These are phyloP conservation scores for Thelephora aurantiotincta DNA, from an alignment of 768 basidiomycete species.

Conservation along the genomic window DNA sequence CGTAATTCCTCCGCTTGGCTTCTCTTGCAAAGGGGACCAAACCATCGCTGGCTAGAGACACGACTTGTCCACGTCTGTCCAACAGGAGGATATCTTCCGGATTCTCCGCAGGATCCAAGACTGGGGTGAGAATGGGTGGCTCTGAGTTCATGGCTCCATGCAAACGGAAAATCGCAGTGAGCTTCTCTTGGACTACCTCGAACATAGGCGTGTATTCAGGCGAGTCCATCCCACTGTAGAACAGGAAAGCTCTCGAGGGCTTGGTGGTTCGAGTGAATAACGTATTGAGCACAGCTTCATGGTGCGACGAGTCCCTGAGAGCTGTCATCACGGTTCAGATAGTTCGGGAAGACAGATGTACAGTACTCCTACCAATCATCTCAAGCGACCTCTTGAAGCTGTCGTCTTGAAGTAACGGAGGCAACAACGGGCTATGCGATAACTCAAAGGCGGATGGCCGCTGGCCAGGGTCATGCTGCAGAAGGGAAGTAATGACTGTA, in stretches of 20 bases:
- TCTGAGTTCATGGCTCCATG: constrained; percentile 87
- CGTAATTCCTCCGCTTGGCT: constrained; percentile 51
- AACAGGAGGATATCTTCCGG: constrained; percentile 50
- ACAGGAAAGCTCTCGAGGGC: constrained; percentile 52
- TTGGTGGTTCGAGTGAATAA: constrained; percentile 65
- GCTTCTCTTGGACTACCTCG: constrained; percentile 61
- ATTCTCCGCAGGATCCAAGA: constrained; percentile 46
- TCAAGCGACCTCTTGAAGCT: constrained; percentile 69
- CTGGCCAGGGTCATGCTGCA: constrained; percentile 67
- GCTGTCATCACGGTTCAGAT: constrained; percentile 23
- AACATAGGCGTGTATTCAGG: constrained; percentile 61
- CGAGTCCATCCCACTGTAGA: constrained; percentile 54
- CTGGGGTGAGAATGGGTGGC: constrained; percentile 72
- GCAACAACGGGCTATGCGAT: constrained; percentile 65
- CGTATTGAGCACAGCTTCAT: constrained; percentile 62
- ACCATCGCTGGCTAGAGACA: constrained; percentile 58
- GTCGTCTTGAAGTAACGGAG: constrained; percentile 68
- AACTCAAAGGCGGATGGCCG: constrained; percentile 77
- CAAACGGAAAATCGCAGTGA: constrained; percentile 66
- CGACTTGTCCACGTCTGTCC: constrained; percentile 67
- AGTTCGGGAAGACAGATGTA: background rate
- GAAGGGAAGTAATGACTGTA: constrained; percentile 63
- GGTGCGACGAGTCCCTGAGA: constrained; percentile 69
- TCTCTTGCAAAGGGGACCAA: constrained; percentile 70
- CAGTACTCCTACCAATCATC: constrained; percentile 46